These are phyloP conservation scores for Micractinium sp. DNA, from an alignment of 139 green algal genomes.

Conservation along the genomic window DNA sequence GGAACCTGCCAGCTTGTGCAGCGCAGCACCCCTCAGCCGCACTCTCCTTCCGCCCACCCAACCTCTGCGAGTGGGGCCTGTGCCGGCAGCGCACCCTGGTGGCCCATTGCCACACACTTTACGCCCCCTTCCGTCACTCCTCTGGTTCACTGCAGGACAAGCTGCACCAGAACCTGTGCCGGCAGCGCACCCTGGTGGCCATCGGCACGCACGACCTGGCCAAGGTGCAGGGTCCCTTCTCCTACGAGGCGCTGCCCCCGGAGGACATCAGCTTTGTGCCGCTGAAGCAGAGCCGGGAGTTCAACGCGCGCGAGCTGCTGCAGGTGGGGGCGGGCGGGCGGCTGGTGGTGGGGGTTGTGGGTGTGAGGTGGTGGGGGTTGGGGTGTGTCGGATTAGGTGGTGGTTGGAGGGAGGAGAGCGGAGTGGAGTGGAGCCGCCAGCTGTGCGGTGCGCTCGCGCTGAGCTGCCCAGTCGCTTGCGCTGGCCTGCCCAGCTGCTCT, in stretches of 20 bases:
- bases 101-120: background rate
- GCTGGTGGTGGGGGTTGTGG: background rate
- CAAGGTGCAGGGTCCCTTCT: constrained; percentile 93
- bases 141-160: constrained; percentile 83
- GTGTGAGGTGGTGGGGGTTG: no score
- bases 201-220: constrained; percentile 99
- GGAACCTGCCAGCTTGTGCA: no score
- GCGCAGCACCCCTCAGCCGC: no score
- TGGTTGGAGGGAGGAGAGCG: no score
- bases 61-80: no score
- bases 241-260: constrained; percentile 95
- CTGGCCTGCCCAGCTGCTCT: background rate
- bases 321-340: constrained; percentile 58
- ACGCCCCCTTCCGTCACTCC: background rate
- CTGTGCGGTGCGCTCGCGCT: background rate
- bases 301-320: constrained; percentile 90
- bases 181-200: constrained; percentile 93
- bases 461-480: no score
- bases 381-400: no score
- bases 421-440: background rate
- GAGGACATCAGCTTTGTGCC: constrained; percentile 95
- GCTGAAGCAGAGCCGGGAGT: constrained; percentile 94
- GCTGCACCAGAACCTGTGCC: constrained; percentile 98
- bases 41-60: no score
- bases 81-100: background rate